Percentiles rank a stretch among this genome's conserved stretches.
Conservation (phyloP, 2,329 filamentous ascomycete species). For the Pochonia chlamydosporia region DNA sequence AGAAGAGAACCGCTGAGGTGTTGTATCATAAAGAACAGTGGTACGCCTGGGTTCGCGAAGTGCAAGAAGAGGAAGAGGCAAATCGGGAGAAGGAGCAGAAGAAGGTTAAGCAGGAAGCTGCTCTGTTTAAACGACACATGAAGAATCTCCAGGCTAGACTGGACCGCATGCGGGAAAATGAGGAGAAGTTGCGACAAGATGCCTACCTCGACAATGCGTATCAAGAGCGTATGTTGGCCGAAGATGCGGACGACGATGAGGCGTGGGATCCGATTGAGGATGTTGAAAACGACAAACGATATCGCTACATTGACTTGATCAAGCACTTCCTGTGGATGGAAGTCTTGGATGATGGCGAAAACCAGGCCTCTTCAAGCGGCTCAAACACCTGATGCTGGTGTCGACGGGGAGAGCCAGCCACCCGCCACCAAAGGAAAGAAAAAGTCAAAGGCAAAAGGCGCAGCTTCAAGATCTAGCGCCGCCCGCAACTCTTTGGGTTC, state of each 20-base stretch:
- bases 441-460: conserved; percentile 10
- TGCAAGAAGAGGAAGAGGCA: conserved; percentile 17
- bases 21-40: conserved; percentile 18
- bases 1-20: conserved; percentile 14
- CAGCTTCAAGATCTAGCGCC: background rate
- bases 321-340: conserved; percentile 23
- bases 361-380: background rate
- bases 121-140: conserved; percentile 19
- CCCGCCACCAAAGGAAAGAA: conserved; percentile 12
- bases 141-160: conserved; percentile 18
- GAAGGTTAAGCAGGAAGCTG: conserved; percentile 18
- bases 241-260: conserved; percentile 15
- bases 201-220: conserved; percentile 21
- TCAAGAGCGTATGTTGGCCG: conserved; percentile 14
- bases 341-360: background rate
- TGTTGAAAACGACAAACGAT: conserved; percentile 15
- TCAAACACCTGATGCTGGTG: background rate
- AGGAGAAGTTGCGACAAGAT: conserved; percentile 21
- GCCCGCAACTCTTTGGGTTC: background rate
- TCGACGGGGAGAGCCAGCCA: background rate
- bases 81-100: conserved; percentile 21
- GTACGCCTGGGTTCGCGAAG: conserved; percentile 18
- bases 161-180: conserved; percentile 13
- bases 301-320: conserved; percentile 21
- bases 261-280: conserved; percentile 23